These are phyloP conservation scores for Zymoseptoria tritici DNA, from an alignment of 2,329 filamentous ascomycete species.

Conservation along the genomic window DNA sequence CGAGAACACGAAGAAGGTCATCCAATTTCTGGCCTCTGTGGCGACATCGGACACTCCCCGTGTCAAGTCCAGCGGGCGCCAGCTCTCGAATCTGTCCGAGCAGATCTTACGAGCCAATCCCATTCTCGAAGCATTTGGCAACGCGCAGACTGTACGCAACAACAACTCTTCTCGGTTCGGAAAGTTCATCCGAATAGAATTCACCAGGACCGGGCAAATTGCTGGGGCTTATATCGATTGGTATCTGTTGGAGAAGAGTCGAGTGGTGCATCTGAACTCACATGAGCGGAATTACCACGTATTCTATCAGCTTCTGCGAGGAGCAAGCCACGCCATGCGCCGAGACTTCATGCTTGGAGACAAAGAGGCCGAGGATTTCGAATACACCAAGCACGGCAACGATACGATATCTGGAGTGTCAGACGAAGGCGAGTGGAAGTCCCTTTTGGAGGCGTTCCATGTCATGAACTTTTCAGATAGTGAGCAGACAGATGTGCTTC, in stretches of 20 bases:
- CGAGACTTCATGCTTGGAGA: constrained; percentile 68
- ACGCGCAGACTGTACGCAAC: constrained; percentile 94
- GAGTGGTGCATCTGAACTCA: constrained; percentile 79
- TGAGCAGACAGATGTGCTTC: constrained; percentile 75
- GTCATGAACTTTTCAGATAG: constrained; percentile 88
- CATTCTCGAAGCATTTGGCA: constrained; percentile 95
- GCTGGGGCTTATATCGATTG: constrained; percentile 96
- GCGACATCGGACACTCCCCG: constrained; percentile 71
- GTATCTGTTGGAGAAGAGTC: constrained; percentile 97
- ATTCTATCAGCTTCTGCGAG: constrained; percentile 90
- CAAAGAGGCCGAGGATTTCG: constrained; percentile 75
- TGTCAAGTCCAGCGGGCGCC: constrained; percentile 52
- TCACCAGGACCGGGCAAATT: constrained; percentile 79
- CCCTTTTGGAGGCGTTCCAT: constrained; percentile 81
- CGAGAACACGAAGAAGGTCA: constrained; percentile 98
- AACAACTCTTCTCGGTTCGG: constrained; percentile 98
- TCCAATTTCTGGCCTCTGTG: constrained; percentile 93
- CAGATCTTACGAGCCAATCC: constrained; percentile 95
- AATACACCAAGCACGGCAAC: constrained; percentile 86
- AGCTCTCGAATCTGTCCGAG: constrained; percentile 82
- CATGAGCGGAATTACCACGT: constrained; percentile 95
- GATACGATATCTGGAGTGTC: constrained; percentile 86
- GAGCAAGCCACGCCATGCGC: constrained; percentile 66
- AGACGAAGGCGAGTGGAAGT: constrained; percentile 83
- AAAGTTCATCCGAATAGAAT: constrained; percentile 97